Base-by-base conservation (phyloP, 441 rosid species). In the Adansonia grandidieri region DNA sequence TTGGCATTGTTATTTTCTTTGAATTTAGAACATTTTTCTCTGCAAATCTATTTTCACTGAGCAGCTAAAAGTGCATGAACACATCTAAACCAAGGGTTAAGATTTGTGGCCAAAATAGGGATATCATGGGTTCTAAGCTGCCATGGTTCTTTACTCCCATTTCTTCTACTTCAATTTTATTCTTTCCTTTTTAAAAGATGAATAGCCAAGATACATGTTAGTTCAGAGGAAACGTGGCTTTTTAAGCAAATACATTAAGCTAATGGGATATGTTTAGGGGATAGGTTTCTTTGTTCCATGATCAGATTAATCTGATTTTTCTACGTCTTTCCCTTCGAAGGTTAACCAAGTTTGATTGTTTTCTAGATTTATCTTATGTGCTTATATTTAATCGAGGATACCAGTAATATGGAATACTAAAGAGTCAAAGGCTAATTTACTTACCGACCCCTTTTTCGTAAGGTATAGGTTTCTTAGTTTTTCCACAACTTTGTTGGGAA, bases 291-390 rank as follows among this genome's bases (percentile, higher is more conserved):
- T 17, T 69, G 56, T 48, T 69, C 32, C 24, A 17, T 45, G 73
- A 69, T 69, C n/a, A 28, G 0, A 5, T 1, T 19, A 17, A 67
- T 67, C 28, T 45, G 53, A 45, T 67, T 67, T 67, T 44, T 14
- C 32, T 67, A 67, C 9, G 56, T 48, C 32, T 69, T 48, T 11
- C 73, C n/a, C 57, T 20, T 45, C 40, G 40, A 47, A 69, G 70
- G 42, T 47, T 50, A 19, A 45, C 4, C 11, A 50, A 50, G 11
- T 50, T 50, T 28, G 32, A 28, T 28, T 28, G 32, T 28, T 28
- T 28, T 28, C 32, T 28, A 28, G 32, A 28, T 28, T 28, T 28
- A 28, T 28, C 32, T 28, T 2, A 28, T 28, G 32, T 28, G 32
- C 32, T 28, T 28, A 28, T 28, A 28, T 28, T 28, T 28, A 28